phyloP scores from a whole-genome alignment of 306 rosid species.

The Inga oerstediana region DNA sequence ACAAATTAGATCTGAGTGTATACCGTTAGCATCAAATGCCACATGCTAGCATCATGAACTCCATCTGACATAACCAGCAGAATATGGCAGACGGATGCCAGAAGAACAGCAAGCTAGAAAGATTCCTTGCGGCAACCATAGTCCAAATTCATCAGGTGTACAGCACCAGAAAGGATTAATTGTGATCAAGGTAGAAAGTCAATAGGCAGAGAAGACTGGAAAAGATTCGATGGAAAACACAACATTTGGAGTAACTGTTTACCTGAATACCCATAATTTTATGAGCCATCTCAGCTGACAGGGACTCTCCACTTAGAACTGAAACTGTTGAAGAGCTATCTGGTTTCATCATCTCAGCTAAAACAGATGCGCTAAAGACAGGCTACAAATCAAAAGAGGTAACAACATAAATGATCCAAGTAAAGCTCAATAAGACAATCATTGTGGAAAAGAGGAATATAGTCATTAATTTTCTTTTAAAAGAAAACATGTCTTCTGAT shows the following conservation, averaged over 20 bases:
- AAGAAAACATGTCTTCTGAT: not conserved
- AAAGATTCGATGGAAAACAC: not conserved
- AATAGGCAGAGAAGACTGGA: not conserved
- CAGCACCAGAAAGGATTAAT: not conserved
- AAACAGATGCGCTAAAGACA: constrained; percentile 74
- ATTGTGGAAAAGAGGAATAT: not conserved
- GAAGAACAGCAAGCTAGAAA: constrained; percentile 81
- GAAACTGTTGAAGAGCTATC: constrained; percentile 78
- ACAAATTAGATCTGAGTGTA: constrained; percentile 9
- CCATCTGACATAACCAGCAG: constrained; percentile 88
- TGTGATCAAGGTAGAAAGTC: not conserved
- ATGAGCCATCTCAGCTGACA: constrained; percentile 87
- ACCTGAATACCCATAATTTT: constrained; percentile 89
- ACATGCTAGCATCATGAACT: constrained; percentile 71
- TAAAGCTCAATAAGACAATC: not conserved
- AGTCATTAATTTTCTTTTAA: not conserved
- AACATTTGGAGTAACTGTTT: not conserved
- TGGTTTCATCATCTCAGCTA: constrained; percentile 88
- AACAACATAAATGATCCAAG: not conserved
- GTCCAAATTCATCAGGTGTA: constrained; percentile 41
- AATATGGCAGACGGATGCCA: constrained; percentile 75
- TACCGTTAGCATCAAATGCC: constrained; percentile 88
- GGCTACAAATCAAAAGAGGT: constrained; percentile 58
- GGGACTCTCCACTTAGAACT: constrained; percentile 62
- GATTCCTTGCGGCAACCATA: constrained; percentile 67